A percentile compares a stretch with the other conserved stretches of the same genome.
Evolutionary conservation across 2,329 filamentous ascomycete genomes (phyloP).

Genomic region (Trichophyton rubrum): DNA sequence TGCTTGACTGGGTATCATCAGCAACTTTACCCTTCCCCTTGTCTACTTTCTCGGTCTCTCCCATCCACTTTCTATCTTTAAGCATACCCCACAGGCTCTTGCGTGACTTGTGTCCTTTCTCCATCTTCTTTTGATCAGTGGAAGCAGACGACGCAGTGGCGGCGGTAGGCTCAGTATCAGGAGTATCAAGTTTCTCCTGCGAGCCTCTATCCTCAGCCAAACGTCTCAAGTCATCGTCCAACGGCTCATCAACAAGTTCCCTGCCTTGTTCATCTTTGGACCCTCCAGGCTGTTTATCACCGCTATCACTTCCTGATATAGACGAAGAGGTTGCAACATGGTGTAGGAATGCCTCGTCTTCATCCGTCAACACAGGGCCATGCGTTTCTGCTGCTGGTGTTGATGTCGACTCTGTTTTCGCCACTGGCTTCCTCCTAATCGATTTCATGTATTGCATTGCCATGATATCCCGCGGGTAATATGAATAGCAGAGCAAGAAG

Average conservation of each 20-base stretch:
- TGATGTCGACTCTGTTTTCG: slow-evolving; percentile 11
- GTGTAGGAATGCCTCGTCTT: slow-evolving; percentile 47
- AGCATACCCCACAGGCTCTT: neutral
- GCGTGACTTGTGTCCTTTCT: neutral
- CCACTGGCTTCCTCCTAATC: slow-evolving; percentile 28
- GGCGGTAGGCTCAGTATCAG: neutral
- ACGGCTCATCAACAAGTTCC: slow-evolving; percentile 39
- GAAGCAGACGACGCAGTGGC: neutral
- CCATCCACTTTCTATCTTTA: slow-evolving; percentile 3
- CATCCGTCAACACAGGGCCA: slow-evolving; percentile 43
- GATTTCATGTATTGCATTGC: slow-evolving; percentile 34
- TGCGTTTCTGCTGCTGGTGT: slow-evolving; percentile 20
- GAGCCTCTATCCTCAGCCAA: slow-evolving; percentile 8
- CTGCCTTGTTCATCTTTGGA: slow-evolving; percentile 38
- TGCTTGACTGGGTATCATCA: neutral
- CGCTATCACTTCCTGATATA: neutral
- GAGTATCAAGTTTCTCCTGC: slow-evolving; percentile 19
- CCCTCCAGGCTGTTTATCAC: slow-evolving; percentile 20
- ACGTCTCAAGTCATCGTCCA: slow-evolving; percentile 21
- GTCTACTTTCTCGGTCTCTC: neutral
- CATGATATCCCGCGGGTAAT: neutral
- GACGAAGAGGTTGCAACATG: slow-evolving; percentile 26
- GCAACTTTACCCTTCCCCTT: neutral
- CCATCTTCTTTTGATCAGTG: slow-evolving; percentile 10
- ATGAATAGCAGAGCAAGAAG: neutral